These are phyloP conservation scores for Venturia effusa DNA, from an alignment of 2,329 filamentous ascomycete species.

Conservation along the genomic window DNA sequence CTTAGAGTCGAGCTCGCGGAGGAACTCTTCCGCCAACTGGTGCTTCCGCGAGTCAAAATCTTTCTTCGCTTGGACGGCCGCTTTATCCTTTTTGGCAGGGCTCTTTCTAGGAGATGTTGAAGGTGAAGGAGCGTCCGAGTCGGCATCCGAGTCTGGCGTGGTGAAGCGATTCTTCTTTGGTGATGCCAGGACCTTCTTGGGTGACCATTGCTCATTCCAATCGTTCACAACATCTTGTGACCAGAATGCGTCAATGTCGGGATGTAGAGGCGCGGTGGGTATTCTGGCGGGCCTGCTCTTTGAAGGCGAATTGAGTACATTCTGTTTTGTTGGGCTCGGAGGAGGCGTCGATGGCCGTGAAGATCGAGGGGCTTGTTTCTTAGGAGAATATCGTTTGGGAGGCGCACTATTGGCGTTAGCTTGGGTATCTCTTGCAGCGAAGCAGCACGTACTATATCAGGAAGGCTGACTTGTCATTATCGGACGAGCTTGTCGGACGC, in stretches of 20 bases:
- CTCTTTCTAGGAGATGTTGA: constrained; percentile 9
- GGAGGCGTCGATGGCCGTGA: background rate
- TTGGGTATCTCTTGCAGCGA: background rate
- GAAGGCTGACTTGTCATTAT: constrained; percentile 8
- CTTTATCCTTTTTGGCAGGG: constrained; percentile 10
- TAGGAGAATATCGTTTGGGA: constrained; percentile 1
- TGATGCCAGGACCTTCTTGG: constrained; percentile 35
- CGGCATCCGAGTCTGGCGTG: background rate
- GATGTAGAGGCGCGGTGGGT: constrained; percentile 43
- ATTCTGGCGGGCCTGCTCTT: constrained; percentile 33
- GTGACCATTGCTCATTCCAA: constrained; percentile 54
- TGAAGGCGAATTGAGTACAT: constrained; percentile 34
- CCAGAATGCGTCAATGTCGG: constrained; percentile 50
- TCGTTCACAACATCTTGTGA: constrained; percentile 46
- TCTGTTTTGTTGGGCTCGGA: constrained; percentile 14
- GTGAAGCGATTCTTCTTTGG: constrained; percentile 22
- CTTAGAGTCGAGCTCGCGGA: constrained; percentile 55
- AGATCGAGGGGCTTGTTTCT: background rate
- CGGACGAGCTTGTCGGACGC: constrained; percentile 8
- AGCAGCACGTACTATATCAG: constrained; percentile 7
- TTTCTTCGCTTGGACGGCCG: constrained; percentile 7
- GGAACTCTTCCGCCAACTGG: constrained; percentile 50
- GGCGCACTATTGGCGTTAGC: background rate
- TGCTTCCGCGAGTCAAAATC: constrained; percentile 54
- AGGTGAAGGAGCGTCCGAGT: constrained; percentile 8